These are phyloP conservation scores for Hypoxylon sp. DNA, from an alignment of 2,329 filamentous ascomycete species.

Conservation along the genomic window DNA sequence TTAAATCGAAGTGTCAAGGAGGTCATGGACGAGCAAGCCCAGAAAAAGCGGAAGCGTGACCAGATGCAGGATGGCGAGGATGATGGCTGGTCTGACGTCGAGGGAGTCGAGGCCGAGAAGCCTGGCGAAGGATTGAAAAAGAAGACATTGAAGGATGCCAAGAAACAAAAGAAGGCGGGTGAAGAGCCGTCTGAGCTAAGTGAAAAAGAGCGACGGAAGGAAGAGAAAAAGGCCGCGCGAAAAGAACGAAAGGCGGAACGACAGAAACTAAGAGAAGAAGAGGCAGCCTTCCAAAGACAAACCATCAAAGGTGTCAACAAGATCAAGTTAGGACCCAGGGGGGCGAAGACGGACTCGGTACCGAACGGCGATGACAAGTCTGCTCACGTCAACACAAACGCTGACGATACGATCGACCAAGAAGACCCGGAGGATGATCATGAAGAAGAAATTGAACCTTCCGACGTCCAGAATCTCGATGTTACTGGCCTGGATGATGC, in stretches of 20 bases:
- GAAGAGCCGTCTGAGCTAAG: conserved; percentile 56
- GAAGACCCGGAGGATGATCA: conserved; percentile 41
- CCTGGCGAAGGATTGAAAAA: conserved; percentile 76
- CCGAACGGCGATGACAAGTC: conserved; percentile 32
- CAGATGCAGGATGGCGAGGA: conserved; percentile 63
- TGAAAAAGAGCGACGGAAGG: conserved; percentile 64
- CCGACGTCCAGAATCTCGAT: conserved; percentile 62
- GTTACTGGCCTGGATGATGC: conserved; percentile 65
- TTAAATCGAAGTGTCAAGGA: conserved; percentile 88
- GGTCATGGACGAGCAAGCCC: conserved; percentile 84
- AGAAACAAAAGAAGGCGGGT: conserved; percentile 66
- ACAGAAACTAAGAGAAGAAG: conserved; percentile 56
- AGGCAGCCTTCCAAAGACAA: conserved; percentile 60
- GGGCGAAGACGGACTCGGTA: conserved; percentile 50
- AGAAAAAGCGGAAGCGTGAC: conserved; percentile 82
- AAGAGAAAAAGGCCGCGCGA: conserved; percentile 66
- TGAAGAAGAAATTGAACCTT: conserved; percentile 42
- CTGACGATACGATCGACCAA: conserved; percentile 18
- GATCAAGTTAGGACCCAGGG: conserved; percentile 54
- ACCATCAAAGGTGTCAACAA: conserved; percentile 57
- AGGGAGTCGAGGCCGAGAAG: conserved; percentile 71
- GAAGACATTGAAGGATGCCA: conserved; percentile 57
- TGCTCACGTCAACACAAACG: conserved; percentile 7
- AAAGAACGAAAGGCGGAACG: conserved; percentile 62
- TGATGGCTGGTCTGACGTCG: conserved; percentile 61